phyloP scores from a whole-genome alignment of 225 moss, liverwort and hornwort genomes.

The Thuidium tamariscinum region DNA sequence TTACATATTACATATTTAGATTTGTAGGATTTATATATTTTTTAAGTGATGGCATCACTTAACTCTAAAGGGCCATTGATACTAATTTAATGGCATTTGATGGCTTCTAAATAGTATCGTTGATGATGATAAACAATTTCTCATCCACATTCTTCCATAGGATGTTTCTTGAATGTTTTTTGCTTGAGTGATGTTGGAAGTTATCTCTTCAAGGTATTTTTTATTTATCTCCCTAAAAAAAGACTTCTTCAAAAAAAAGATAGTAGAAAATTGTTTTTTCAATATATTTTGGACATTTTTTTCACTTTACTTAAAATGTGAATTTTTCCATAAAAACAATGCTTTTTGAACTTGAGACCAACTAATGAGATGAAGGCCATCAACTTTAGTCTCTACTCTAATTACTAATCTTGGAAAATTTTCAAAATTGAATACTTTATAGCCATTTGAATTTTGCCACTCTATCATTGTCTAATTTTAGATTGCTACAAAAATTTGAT shows the following conservation, averaged over 20 bases:
- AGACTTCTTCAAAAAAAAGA: accelerated
- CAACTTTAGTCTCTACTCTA: background rate
- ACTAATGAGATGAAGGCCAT: background rate
- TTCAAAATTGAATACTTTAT: background rate
- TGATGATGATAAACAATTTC: accelerated
- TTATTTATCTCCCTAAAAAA: background rate
- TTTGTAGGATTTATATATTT: background rate
- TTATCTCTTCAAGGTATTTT: no score
- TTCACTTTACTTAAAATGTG: accelerated
- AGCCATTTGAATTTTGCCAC: background rate
- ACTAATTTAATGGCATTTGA: background rate
- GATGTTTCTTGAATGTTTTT: background rate
- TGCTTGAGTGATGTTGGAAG: background rate
- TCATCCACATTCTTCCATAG: background rate
- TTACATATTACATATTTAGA: no score
- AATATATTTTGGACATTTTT: no score
- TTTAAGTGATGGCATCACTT: background rate
- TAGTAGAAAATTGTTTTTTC: background rate
- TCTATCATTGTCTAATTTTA: background rate
- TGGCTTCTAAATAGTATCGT: background rate
- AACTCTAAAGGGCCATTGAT: accelerated
- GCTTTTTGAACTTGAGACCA: no score
- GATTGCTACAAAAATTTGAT: background rate
- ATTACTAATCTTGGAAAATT: background rate
- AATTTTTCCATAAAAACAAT: background rate